Evolutionary conservation across 2,329 filamentous ascomycete genomes (phyloP).

Genomic region (Pseudogymnoascus sp.): DNA sequence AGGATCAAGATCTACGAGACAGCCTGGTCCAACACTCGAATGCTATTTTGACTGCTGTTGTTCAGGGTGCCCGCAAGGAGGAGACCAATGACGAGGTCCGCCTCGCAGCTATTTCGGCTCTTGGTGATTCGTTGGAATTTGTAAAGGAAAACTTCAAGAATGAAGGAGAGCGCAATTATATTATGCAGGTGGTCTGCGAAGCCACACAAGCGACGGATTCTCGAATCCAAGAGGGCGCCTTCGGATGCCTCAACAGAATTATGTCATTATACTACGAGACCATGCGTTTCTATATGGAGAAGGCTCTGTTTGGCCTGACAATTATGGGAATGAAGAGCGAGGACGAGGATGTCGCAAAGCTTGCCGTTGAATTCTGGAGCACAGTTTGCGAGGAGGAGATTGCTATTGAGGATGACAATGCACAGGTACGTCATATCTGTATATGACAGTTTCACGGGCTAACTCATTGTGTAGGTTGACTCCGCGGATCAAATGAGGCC

Average conservation of each 20-base stretch:
- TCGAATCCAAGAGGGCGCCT: constrained; percentile 89
- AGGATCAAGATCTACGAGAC: constrained; percentile 76
- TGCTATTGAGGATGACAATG: constrained; percentile 94
- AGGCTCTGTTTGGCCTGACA: constrained; percentile 92
- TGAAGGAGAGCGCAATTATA: constrained; percentile 98
- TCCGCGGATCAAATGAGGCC: constrained; percentile 57
- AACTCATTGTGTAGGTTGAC: too few species aligned
- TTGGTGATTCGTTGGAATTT: constrained; percentile 95
- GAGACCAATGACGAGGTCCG: constrained; percentile 87
- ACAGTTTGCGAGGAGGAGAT: constrained; percentile 99
- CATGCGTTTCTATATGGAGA: constrained; percentile 99
- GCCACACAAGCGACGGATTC: constrained; percentile 88
- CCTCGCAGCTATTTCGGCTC: constrained; percentile 82
- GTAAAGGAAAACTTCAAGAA: constrained; percentile 98
- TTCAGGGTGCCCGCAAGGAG: constrained; percentile 94
- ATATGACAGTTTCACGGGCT: too few species aligned
- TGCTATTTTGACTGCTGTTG: constrained; percentile 92
- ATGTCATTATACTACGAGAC: constrained; percentile 99
- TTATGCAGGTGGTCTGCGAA: constrained; percentile 99
- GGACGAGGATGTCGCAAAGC: constrained; percentile 95
- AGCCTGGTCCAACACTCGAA: constrained; percentile 83
- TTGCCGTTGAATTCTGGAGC: constrained; percentile 99
- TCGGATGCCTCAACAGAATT: constrained; percentile 95
- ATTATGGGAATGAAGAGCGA: constrained; percentile 98
- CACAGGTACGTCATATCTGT: too few species aligned